Evolutionary conservation across 768 basidiomycete species (phyloP).

Genomic region (Termitomyces sp.): DNA sequence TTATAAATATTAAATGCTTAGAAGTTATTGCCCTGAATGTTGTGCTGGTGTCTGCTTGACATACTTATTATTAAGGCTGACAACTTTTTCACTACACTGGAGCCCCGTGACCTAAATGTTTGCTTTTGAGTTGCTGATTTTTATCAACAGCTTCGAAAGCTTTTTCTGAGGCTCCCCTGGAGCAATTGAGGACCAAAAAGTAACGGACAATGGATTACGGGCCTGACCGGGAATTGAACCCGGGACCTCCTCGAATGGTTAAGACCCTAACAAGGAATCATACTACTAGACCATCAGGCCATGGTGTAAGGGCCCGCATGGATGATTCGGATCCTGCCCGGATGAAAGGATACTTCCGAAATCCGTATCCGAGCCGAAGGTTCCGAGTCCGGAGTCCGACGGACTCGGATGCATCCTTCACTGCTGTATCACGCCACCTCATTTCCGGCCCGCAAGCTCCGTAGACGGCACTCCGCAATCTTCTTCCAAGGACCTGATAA

Average conservation of each 20-base stretch:
- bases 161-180: too few species aligned
- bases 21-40: not conserved
- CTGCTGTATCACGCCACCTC: too few species aligned
- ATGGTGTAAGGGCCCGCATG: too few species aligned
- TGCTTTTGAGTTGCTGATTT: not conserved
- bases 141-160: not conserved
- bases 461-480: not conserved
- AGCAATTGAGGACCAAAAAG: too few species aligned
- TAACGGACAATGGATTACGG: too few species aligned
- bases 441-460: not conserved
- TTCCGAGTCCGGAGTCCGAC: too few species aligned
- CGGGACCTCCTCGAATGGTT: slow-evolving; percentile 73
- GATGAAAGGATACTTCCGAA: too few species aligned
- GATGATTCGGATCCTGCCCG: too few species aligned
- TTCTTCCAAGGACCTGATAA: not conserved
- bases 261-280: too few species aligned
- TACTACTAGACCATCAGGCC: too few species aligned
- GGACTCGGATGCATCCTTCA: too few species aligned
- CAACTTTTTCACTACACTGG: not conserved
- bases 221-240: slow-evolving; percentile 88
- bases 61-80: not conserved
- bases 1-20: not conserved
- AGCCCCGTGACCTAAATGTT: not conserved
- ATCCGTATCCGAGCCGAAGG: too few species aligned
- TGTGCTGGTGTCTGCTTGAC: not conserved